Evolutionary conservation across 441 rosid genomes (phyloP).

Genomic region (Jatropha podagrica): DNA sequence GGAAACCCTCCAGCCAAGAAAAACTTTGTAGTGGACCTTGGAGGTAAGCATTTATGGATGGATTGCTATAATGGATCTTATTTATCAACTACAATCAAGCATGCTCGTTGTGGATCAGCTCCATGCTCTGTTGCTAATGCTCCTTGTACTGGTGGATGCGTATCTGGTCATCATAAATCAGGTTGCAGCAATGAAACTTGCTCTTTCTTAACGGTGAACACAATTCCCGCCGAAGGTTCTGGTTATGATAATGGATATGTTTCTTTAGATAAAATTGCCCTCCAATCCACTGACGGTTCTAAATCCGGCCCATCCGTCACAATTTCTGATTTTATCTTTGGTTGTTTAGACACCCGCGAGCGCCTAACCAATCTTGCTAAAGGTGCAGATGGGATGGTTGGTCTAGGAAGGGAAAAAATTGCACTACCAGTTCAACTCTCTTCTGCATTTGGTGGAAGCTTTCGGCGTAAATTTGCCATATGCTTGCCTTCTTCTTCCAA

Average conservation of each 20-base stretch:
- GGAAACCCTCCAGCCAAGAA: slow-evolving; percentile 19
- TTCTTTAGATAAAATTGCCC: slow-evolving; percentile 27
- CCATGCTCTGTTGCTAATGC: slow-evolving; percentile 25
- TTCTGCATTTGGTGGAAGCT: slow-evolving; percentile 5
- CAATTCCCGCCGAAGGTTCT: slow-evolving; percentile 15
- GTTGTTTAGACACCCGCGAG: slow-evolving; percentile 24
- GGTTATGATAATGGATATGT: slow-evolving; percentile 28
- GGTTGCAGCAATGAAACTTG: slow-evolving; percentile 69
- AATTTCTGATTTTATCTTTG: slow-evolving; percentile 27
- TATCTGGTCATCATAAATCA: slow-evolving; percentile 26
- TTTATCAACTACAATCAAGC: slow-evolving; percentile 11
- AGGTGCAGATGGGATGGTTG: slow-evolving; percentile 33
- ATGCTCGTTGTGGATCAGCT: slow-evolving; percentile 18
- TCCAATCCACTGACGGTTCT: slow-evolving; percentile 33
- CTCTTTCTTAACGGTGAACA: slow-evolving; percentile 37
- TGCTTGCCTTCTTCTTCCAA: slow-evolving; percentile 13
- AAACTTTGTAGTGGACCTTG: slow-evolving; percentile 12
- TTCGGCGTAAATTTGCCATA: slow-evolving; percentile 30
- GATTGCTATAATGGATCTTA: slow-evolving; percentile 14
- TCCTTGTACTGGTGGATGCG: slow-evolving; percentile 11
- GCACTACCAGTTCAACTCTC: slow-evolving; percentile 22
- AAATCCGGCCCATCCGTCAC: slow-evolving; percentile 16
- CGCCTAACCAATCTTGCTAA: slow-evolving; percentile 24
- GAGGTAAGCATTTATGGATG: slow-evolving; percentile 22
- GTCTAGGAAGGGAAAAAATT: slow-evolving; percentile 5